Evolutionary conservation across 2,329 filamentous ascomycete species (phyloP), one percentile per base, ranked within the genome.

Genomic region (Fusarium sp.): DNA sequence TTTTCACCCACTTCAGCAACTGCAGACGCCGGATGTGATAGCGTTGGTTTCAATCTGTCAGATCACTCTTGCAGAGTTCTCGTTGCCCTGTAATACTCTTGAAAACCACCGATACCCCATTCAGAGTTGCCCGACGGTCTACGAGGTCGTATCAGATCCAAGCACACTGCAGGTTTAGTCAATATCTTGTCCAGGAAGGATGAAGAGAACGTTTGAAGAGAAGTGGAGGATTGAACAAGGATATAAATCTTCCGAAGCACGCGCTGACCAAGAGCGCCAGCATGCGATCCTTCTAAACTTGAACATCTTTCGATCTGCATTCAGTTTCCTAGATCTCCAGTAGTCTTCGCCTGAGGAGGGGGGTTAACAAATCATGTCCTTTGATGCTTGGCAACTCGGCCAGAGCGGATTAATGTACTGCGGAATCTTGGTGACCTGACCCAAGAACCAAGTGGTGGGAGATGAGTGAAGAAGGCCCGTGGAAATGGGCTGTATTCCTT

Each of bases 41-140:
- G 66, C 61, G 69, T 64, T 44, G 48, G 48, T 74, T 69, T 65
- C 27, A 53, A 61, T 54, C 66, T 66, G 35, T 75, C 73, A 74
- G 69, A 69, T 64, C 73, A 76, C 63, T 58, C 65, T 52, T 49
- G 49, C 44, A 49, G 53, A 48, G 46, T 32, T n/a, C 20, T 53
- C 35, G 45, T 30, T 54, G 23, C n/a, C 26, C 26, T 42, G 32
- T 26, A 35, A 38, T 45, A 26, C 23, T 42, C n/a, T 46, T 46
- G 26, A 20, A 23, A 37, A 30, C 18, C 32, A 26, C 20, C 10
- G 18, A n/a, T 38, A 14, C 32, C n/a, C 20, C 23, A 10, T 32
- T 17, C 32, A 52, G 20, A 38, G 32, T n/a, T 52, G 26, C 32
- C 18, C 20, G 38, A 33, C 33, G 56, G 49, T 35, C 44, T 33